Evolutionary conservation across 2,329 filamentous ascomycete genomes (phyloP).

Genomic region (Teratosphaeria viscida): DNA sequence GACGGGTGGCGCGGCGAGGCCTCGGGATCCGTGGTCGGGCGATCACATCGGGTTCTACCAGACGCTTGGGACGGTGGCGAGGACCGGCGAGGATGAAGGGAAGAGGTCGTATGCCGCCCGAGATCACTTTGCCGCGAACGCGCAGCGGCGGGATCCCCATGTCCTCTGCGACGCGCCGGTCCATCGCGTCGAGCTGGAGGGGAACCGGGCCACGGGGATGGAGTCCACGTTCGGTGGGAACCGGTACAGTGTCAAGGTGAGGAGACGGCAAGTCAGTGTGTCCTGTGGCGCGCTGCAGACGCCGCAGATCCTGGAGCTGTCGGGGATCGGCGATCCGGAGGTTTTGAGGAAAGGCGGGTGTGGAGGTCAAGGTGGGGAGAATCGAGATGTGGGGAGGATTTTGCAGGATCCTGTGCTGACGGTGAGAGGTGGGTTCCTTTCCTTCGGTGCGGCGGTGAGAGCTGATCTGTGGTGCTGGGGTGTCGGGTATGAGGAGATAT

Average conservation of each 20-base stretch:
- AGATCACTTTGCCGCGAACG: constrained; percentile 24
- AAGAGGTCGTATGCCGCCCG: constrained; percentile 25
- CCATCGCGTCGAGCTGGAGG: constrained; percentile 18
- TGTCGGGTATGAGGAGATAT: constrained; percentile 3
- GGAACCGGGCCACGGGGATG: constrained; percentile 24
- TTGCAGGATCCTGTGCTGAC: constrained; percentile 13
- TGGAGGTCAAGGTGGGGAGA: constrained; percentile 35
- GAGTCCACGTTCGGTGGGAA: constrained; percentile 32
- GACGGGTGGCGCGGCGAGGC: constrained; percentile 26
- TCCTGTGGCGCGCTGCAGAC: constrained; percentile 27
- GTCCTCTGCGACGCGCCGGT: constrained; percentile 24
- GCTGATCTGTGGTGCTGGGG: constrained; percentile 12
- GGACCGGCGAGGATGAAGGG: background rate
- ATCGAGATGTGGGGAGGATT: constrained; percentile 41
- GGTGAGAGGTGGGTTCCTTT: background rate
- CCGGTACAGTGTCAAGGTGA: constrained; percentile 23
- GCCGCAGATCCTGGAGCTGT: constrained; percentile 50
- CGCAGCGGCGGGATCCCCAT: constrained; percentile 19
- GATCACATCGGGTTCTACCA: constrained; percentile 23
- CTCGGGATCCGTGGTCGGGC: constrained; percentile 26
- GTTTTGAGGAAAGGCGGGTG: constrained; percentile 38
- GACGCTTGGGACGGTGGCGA: constrained; percentile 11
- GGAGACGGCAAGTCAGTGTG: constrained; percentile 31
- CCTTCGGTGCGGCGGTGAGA: background rate
- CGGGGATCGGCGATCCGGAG: constrained; percentile 44